Percentiles rank a stretch among this genome's conserved stretches.
Evolutionary conservation across 2,329 filamentous ascomycete genomes (phyloP).

Genomic region (Colletotrichum sp.): DNA sequence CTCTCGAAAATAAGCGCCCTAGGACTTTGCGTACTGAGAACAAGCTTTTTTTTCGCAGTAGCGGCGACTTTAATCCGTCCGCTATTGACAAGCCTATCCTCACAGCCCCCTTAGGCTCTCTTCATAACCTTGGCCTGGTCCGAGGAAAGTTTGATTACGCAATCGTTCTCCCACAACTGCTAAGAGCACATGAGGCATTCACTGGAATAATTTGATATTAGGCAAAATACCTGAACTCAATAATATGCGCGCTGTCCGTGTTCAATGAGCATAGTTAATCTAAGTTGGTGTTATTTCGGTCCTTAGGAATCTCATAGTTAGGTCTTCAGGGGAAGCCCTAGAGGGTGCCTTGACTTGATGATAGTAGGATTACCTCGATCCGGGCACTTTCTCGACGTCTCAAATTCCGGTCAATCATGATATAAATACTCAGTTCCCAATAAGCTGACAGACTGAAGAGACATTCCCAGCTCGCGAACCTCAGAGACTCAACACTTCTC

Average conservation of each 20-base stretch:
- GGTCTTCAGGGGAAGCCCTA: neutral
- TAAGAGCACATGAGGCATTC: neutral
- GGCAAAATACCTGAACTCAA: neutral
- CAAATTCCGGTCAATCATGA: neutral
- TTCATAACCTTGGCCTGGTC: neutral
- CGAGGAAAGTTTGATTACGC: neutral
- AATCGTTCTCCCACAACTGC: neutral
- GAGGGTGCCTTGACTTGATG: neutral
- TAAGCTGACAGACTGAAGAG: neutral
- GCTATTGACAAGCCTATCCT: neutral
- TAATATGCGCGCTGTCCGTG: neutral
- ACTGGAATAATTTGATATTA: neutral
- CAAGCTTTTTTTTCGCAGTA: neutral
- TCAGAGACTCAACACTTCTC: neutral
- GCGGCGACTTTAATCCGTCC: neutral
- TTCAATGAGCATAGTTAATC: neutral
- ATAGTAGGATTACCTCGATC: fast-evolving
- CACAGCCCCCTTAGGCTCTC: neutral
- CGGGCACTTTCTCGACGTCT: neutral
- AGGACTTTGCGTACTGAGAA: neutral
- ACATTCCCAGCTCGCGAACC: neutral
- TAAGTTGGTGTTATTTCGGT: neutral
- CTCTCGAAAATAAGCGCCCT: neutral
- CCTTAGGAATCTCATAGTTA: neutral
- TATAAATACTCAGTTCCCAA: neutral